These are phyloP conservation scores for Neurospora sp. DNA, from an alignment of 2,329 filamentous ascomycete genomes.

Conservation along the genomic window DNA sequence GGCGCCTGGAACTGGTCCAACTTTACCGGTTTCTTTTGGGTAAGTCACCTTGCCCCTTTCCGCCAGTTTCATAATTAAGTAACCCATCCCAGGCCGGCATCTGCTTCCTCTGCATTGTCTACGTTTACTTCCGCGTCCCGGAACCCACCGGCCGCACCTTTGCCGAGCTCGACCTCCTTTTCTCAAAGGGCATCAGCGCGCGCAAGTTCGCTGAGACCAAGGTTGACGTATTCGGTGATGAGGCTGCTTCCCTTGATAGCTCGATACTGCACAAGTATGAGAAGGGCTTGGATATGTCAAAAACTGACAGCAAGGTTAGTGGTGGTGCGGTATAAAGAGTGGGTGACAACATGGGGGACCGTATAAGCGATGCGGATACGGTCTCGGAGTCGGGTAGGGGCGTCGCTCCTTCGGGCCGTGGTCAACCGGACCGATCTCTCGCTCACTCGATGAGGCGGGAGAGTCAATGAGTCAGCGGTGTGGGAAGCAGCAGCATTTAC, in stretches of 20 bases:
- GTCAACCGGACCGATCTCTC: neutral
- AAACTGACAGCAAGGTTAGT: neutral
- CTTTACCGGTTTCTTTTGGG: constrained; percentile 81
- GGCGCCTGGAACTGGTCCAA: constrained; percentile 81
- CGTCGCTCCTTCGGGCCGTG: neutral
- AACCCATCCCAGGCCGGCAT: constrained; percentile 46
- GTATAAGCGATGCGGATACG: neutral
- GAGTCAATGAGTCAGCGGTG: neutral
- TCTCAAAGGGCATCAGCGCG: constrained; percentile 62
- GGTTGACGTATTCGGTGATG: constrained; percentile 46
- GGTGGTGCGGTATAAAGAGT: neutral
- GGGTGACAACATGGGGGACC: neutral
- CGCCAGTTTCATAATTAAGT: neutral
- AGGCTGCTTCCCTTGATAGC: constrained; percentile 28
- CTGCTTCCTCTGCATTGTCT: constrained; percentile 72
- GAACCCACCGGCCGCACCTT: constrained; percentile 75
- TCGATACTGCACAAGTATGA: constrained; percentile 40
- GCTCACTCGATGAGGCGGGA: neutral
- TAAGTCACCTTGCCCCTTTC: constrained; percentile 12
- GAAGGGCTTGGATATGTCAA: constrained; percentile 13
- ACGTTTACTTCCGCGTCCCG: constrained; percentile 71
- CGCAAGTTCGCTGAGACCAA: constrained; percentile 58
- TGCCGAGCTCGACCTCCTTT: constrained; percentile 77
- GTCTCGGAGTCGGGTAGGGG: neutral
- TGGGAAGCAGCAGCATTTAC: neutral